Base-by-base conservation (phyloP, 2,329 filamentous ascomycete genomes). In the Aureobasidium sp. region DNA sequence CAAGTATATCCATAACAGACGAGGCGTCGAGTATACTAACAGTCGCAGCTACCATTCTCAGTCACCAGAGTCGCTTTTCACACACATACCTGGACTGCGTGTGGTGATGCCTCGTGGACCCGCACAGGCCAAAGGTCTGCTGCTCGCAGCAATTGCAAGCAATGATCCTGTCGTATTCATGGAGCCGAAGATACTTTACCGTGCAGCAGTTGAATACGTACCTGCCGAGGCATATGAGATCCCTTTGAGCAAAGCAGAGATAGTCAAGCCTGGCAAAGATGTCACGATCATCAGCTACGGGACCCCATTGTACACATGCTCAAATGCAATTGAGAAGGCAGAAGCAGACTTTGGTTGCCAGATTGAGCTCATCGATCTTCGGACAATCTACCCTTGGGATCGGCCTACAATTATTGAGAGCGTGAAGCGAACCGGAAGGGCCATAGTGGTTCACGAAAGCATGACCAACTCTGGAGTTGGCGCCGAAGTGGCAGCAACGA, bases 301-400 rank as follows among this genome's bases (percentile, higher is more conserved):
- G 9, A 91, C 94, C 67, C 91, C 92, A 19, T 76, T 97, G 22
- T 97, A 96, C 74, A 88, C 86, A 44, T 96, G 91, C 73, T 84
- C 85, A 57, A 81, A 84, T 5, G 92, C 92, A 0, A 88, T 96
- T 64, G 81, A 85, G 63, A 86, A 85, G 24, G 88, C 89, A 5
- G 85, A 91, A 72, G 90, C 90, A 66, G 80, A 91, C 49, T 79
- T 89, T 52, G 90, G 88, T 7, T 82, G 92, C 60, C 88, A 83
- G 5, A 82, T 91, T 17, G 92, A 97, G 78, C 78, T 97, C 62
- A 91, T 97, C 64, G 92, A 97, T 71, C 76, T 97, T 62, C 82
- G 91, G 62, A 95, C 92, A 0, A 81, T 97, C 57, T 96, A 95
- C 70, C 92, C 92, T 0, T 97, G 92, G 92, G 92, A 97, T 72